These are phyloP conservation scores for Alternaria incomplexa DNA, from an alignment of 2,329 filamentous ascomycete species.

Conservation along the genomic window DNA sequence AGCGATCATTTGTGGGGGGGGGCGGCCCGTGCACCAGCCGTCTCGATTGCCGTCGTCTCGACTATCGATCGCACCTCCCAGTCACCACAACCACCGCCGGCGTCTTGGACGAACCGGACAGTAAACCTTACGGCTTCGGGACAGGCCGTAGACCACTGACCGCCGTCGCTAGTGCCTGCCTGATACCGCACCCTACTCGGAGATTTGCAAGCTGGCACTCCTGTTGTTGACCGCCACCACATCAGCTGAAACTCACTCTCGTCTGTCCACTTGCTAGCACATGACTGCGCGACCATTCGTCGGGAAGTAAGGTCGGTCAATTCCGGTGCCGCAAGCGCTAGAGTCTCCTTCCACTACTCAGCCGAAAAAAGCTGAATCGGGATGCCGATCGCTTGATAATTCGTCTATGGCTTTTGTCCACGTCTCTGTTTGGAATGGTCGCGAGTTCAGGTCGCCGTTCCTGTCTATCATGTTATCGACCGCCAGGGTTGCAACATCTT, in stretches of 20 bases:
- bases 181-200: neutral
- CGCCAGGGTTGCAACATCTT: neutral
- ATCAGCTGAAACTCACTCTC: neutral
- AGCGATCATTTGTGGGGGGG: neutral
- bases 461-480: neutral
- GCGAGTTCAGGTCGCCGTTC: neutral
- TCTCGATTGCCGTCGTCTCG: neutral
- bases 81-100: neutral
- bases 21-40: neutral
- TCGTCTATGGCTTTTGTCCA: neutral
- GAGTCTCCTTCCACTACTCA: neutral
- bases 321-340: neutral
- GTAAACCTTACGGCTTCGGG: slow-evolving; percentile 4
- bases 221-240: slow-evolving; percentile 1
- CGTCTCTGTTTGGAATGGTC: slow-evolving; percentile 2
- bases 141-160: slow-evolving; percentile 3
- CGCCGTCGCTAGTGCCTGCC: neutral
- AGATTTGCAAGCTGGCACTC: neutral
- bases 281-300: neutral
- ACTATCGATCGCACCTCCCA: slow-evolving; percentile 4
- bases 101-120: slow-evolving; percentile 1
- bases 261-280: neutral
- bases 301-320: neutral
- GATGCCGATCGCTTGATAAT: slow-evolving; percentile 7
- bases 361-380: slow-evolving; percentile 2